Evolutionary conservation across 2,329 filamentous ascomycete genomes (phyloP).

Genomic region (Cladosporium halotolerans): DNA sequence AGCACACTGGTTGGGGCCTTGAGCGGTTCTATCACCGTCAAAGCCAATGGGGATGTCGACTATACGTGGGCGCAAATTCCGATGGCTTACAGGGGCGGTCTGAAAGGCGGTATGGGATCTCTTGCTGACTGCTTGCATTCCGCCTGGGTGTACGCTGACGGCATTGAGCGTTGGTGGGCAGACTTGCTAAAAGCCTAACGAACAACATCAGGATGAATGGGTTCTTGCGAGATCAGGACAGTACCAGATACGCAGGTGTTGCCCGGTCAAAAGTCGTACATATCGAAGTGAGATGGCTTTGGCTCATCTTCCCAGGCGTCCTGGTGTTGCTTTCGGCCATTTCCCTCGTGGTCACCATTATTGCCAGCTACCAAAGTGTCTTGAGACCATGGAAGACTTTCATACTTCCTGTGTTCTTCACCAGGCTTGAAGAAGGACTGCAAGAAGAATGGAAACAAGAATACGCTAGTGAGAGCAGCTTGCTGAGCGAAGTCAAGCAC

Average conservation of each 20-base stretch:
- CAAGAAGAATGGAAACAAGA: conserved; percentile 8
- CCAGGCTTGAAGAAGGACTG: conserved; percentile 2
- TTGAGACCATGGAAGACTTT: conserved; percentile 6
- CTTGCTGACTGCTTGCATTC: conserved; percentile 2
- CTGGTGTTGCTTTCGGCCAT: neutral
- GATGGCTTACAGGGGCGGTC: neutral
- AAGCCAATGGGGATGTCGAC: neutral
- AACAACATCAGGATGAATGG: conserved; percentile 8
- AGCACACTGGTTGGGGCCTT: neutral
- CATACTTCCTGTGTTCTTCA: conserved; percentile 1
- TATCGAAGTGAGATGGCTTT: conserved; percentile 5
- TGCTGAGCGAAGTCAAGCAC: neutral
- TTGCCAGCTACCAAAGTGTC: neutral
- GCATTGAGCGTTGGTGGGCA: conserved; percentile 4
- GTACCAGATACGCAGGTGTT: neutral
- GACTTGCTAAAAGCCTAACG: conserved; percentile 7
- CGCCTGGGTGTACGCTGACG: conserved; percentile 1
- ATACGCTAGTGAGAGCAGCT: neutral
- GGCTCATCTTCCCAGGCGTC: neutral
- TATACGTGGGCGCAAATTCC: neutral
- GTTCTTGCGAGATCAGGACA: neutral
- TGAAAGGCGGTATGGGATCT: neutral
- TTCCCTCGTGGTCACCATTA: conserved; percentile 4
- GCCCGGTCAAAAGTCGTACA: conserved; percentile 1
- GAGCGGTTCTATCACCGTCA: neutral